Evolutionary conservation across 2,329 filamentous ascomycete species (phyloP), one percentile per base, ranked within the genome.

Genomic region (Colletotrichum acutatum): DNA sequence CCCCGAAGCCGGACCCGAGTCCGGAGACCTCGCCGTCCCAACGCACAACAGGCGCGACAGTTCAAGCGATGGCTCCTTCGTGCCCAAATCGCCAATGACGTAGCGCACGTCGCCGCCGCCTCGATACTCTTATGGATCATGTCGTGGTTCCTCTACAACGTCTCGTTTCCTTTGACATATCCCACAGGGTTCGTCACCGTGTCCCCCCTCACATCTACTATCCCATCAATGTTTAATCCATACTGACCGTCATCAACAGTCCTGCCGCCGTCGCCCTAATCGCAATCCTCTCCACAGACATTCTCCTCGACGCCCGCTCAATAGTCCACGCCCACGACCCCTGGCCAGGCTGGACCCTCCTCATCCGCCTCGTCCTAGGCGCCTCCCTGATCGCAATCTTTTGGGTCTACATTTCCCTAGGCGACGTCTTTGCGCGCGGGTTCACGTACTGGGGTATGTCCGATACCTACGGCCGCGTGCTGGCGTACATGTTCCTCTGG

Each of bases 401-500:
- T 62, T 72, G 82, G 59, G 77, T 79, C n/a, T 83, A 82, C 58
- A 74, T 83, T 24, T 80, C 76, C 12, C 42, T 79, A 42, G 78
- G 81, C n/a, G 75, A 77, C n/a, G 81, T 82, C 28, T 85, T 85
- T 57, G 82, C 82, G 0, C 57, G 65, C 1, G 78, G 77, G 2
- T 84, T 83, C 57, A 77, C 78, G 0, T 84, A 82, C 76, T 85
- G 83, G 82, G 80, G 78, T 22, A 74, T 85, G 63, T 32, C 74
- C 53, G 72, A 77, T 6, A 72, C 74, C 24, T 78, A 76, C 49
- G 77, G 82, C 3, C 78, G 79, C 9, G 78, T 77, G 9, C 73
- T 83, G 59, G 79, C 83, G 8, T 80, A 84, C 70, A 74, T 80
- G 61, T 80, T 85, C 62, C 76, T 85, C 24, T 84, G 82, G 78